Conservation (phyloP, 371 early-diverging fungal species). For the Mucor mucedo region DNA sequence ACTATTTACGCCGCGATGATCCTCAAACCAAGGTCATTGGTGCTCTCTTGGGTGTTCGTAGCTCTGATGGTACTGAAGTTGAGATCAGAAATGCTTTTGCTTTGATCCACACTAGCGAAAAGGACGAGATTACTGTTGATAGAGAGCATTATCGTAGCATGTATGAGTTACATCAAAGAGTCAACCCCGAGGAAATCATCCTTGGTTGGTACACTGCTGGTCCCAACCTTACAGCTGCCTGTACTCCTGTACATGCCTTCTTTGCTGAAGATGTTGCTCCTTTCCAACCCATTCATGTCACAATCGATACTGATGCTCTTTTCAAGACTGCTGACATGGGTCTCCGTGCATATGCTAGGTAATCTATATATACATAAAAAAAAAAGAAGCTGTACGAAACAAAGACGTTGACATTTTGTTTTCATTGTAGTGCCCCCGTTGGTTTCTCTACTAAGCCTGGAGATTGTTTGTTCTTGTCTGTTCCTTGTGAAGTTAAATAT, state of each 20-base stretch:
- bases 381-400: not conserved
- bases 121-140: constrained; percentile 76
- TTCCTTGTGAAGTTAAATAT: constrained; percentile 89
- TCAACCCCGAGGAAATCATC: constrained; percentile 88
- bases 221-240: constrained; percentile 70
- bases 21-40: constrained; percentile 86
- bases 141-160: constrained; percentile 88
- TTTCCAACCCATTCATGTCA: constrained; percentile 84
- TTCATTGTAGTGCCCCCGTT: constrained; percentile 64
- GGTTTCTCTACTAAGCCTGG: constrained; percentile 71
- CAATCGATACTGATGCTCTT: constrained; percentile 82
- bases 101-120: constrained; percentile 76
- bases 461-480: constrained; percentile 84
- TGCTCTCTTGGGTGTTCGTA: constrained; percentile 83
- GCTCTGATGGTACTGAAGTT: constrained; percentile 84
- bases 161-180: constrained; percentile 86
- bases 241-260: constrained; percentile 86
- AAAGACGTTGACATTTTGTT: not conserved
- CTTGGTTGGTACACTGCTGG: constrained; percentile 95
- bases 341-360: constrained; percentile 78
- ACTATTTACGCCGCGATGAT: constrained; percentile 86
- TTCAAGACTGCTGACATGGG: constrained; percentile 71
- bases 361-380: constrained; percentile 12
- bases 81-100: constrained; percentile 91
- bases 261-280: constrained; percentile 84